Percentiles rank a stretch among this genome's conserved stretches.
These are phyloP conservation scores for Chalaropsis thielavioides DNA, from an alignment of 2,329 filamentous ascomycete genomes.

Conservation along the genomic window DNA sequence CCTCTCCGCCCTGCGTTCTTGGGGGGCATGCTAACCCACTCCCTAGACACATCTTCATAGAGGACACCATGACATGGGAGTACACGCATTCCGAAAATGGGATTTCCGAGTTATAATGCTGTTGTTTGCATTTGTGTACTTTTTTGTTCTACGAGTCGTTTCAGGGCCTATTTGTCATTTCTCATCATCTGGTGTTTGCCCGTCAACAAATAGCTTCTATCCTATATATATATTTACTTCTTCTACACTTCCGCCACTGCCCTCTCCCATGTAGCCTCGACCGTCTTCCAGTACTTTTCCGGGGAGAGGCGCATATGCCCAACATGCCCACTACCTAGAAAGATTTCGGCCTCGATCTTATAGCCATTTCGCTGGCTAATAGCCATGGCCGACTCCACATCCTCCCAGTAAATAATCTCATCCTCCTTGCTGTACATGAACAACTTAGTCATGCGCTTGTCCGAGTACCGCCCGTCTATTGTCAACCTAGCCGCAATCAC, in stretches of 20 bases:
- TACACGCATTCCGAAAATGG: slow-evolving; percentile 7
- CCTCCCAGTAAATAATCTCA: slow-evolving; percentile 39
- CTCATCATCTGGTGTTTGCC: not conserved
- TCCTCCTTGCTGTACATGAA: slow-evolving; percentile 47
- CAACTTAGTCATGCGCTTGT: slow-evolving; percentile 30
- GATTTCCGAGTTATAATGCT: slow-evolving; percentile 5
- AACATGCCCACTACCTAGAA: slow-evolving; percentile 45
- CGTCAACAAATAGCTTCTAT: not conserved
- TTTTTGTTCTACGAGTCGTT: not conserved
- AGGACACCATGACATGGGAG: slow-evolving; percentile 26
- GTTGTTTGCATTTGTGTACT: not conserved
- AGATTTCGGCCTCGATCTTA: slow-evolving; percentile 34
- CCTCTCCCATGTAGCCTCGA: slow-evolving; percentile 13
- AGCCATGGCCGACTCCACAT: slow-evolving; percentile 41
- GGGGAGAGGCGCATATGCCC: slow-evolving; percentile 44
- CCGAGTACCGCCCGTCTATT: slow-evolving; percentile 25
- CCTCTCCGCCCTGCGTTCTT: not conserved
- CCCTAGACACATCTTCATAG: slow-evolving; percentile 30
- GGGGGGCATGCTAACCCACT: slow-evolving; percentile 15
- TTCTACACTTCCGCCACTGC: not conserved
- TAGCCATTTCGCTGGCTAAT: slow-evolving; percentile 36
- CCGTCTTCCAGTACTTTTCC: slow-evolving; percentile 39
- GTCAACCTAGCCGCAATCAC: slow-evolving; percentile 25
- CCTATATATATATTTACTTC: not conserved
- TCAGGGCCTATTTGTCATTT: not conserved